Conservation (phyloP, 768 basidiomycete genomes). For the Galerina marginata region DNA sequence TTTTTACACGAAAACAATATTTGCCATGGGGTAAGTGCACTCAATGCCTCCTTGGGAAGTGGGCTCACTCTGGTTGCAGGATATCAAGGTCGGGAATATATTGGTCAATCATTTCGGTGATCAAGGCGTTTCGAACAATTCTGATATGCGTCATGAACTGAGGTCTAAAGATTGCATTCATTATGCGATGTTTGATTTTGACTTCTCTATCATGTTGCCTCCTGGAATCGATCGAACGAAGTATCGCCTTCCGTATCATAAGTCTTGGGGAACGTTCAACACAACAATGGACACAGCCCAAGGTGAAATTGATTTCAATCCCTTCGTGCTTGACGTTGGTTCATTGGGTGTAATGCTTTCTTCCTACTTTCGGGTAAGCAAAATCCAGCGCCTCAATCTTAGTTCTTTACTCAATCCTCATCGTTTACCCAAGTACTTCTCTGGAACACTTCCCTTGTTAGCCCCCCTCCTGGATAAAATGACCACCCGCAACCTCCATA, state of each 20-base stretch:
- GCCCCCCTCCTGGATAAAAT: too few relatives aligned
- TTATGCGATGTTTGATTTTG: slow-evolving; percentile 29
- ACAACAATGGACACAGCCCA: slow-evolving; percentile 14
- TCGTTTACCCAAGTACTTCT: background rate
- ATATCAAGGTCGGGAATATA: slow-evolving; percentile 19
- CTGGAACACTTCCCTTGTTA: slow-evolving; percentile 2
- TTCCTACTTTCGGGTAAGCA: slow-evolving; percentile 11
- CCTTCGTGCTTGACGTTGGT: slow-evolving; percentile 31
- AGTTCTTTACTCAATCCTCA: slow-evolving; percentile 12
- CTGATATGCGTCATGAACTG: slow-evolving; percentile 6
- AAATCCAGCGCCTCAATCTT: background rate
- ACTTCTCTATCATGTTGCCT: slow-evolving; percentile 24
- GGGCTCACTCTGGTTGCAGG: background rate
- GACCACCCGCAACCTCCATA: too few relatives aligned
- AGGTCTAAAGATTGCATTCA: slow-evolving; percentile 16
- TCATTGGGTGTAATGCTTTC: slow-evolving; percentile 18
- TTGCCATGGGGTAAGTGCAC: slow-evolving; percentile 19
- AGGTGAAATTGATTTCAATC: slow-evolving; percentile 31
- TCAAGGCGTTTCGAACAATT: background rate
- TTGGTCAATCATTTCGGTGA: slow-evolving; percentile 23
- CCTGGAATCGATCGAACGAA: background rate
- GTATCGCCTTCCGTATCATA: slow-evolving; percentile 16
- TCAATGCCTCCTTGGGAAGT: background rate
- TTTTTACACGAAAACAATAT: slow-evolving; percentile 28
- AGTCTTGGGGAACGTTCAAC: slow-evolving; percentile 13